Conservation (phyloP, 2,329 filamentous ascomycete genomes). For the Verticillium zaregamsianum region DNA sequence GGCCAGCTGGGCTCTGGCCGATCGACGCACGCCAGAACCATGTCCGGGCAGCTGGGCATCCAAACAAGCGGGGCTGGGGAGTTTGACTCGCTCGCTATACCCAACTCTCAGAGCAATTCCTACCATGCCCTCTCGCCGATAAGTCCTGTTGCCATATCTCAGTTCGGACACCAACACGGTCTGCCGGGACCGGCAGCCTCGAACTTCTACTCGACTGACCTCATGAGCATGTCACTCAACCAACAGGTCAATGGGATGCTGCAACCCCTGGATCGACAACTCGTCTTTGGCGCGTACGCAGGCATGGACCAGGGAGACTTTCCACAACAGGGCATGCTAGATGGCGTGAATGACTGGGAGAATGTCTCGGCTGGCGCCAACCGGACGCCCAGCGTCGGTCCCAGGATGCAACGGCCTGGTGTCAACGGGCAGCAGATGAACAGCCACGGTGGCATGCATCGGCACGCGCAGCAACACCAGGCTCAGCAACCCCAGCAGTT, state of each 20-base stretch:
- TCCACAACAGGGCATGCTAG: conserved; percentile 25
- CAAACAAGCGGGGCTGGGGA: conserved; percentile 34
- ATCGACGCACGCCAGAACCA: conserved; percentile 19
- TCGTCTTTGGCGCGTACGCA: conserved; percentile 71
- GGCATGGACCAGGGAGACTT: conserved; percentile 31
- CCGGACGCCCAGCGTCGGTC: conserved; percentile 11
- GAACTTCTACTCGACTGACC: conserved; percentile 44
- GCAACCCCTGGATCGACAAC: conserved; percentile 69
- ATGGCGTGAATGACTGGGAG: conserved; percentile 38
- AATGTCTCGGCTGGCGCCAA: conserved; percentile 27
- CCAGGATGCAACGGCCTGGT: neutral
- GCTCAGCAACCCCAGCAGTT: neutral
- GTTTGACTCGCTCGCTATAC: conserved; percentile 37
- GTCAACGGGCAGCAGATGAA: neutral
- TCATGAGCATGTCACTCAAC: conserved; percentile 48
- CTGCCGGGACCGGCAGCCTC: neutral
- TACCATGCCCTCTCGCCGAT: conserved; percentile 49
- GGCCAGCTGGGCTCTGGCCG: conserved; percentile 31
- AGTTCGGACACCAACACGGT: conserved; percentile 19
- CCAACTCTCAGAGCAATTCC: conserved; percentile 34
- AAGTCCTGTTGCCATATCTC: conserved; percentile 41
- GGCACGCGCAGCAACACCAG: neutral
- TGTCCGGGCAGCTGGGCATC: conserved; percentile 34
- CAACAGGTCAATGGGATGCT: conserved; percentile 49
- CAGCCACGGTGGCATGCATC: neutral